A percentile compares a stretch with the other conserved stretches of the same genome.
These are phyloP conservation scores for Picocystis salinarum DNA, from an alignment of 139 green algal genomes.

Conservation along the genomic window DNA sequence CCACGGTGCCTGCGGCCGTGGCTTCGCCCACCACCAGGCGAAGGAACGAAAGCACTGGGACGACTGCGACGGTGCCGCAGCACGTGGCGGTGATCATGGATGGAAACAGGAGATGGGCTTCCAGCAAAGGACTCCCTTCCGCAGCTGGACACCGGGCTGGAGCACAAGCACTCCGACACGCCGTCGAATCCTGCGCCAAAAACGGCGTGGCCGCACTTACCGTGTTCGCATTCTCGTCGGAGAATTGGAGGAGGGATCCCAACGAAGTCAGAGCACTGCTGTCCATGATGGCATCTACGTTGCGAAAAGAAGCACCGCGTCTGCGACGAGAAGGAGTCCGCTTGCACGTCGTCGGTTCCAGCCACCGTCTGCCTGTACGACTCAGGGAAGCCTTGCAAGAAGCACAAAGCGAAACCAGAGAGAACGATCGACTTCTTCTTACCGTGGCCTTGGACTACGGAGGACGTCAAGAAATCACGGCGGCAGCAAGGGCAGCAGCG, in stretches of 20 bases:
- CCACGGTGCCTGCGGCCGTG: no score
- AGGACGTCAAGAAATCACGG: slow-evolving; percentile 41
- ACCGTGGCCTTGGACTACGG: slow-evolving; percentile 38
- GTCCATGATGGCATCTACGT: slow-evolving; percentile 23
- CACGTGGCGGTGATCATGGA: slow-evolving; percentile 55
- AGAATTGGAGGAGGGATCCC: slow-evolving; percentile 47
- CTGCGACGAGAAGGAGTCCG: slow-evolving; percentile 12
- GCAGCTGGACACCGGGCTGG: slow-evolving; percentile 31
- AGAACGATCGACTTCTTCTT: slow-evolving; percentile 23
- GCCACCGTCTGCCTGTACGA: slow-evolving; percentile 15
- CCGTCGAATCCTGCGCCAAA: slow-evolving; percentile 16
- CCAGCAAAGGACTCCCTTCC: slow-evolving; percentile 5
- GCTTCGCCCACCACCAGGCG: no score
- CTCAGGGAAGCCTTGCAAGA: slow-evolving; percentile 25
- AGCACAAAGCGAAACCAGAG: slow-evolving; percentile 20
- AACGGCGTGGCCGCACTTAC: slow-evolving; percentile 44
- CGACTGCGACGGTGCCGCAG: not conserved
- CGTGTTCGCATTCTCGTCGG: slow-evolving; percentile 35
- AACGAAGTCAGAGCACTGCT: slow-evolving; percentile 46
- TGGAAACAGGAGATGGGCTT: slow-evolving; percentile 49
- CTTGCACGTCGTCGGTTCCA: slow-evolving; percentile 38
- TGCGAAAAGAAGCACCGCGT: slow-evolving; percentile 8
- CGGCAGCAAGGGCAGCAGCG: slow-evolving; percentile 28
- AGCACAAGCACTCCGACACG: slow-evolving; percentile 19
- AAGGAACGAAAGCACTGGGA: no score